Evolutionary conservation across 208 protist genomes (phyloP), one percentile per base, ranked within the genome.

Genomic region (Blastocrithidia nonstop): DNA sequence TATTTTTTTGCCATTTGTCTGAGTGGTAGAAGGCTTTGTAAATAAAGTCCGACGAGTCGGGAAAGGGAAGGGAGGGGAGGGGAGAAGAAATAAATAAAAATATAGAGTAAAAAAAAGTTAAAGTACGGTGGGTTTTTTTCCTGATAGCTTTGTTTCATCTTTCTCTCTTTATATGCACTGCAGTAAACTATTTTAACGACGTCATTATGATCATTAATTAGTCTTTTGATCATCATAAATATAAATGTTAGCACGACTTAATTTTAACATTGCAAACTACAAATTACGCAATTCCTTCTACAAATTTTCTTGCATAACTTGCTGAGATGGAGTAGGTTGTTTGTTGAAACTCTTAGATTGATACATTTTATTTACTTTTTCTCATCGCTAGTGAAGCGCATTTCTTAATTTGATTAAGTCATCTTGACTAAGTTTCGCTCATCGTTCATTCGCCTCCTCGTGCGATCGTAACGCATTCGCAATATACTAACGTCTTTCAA

Each of bases 261-360:
- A 50, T 53, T 93, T 95, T 29, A 89, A 76, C 66, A 92, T 79
- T 16, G 70, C 80, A 46, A 80, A 84, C 61, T 95, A 84, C 25
- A 95, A 52, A 3, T 80, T 72, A 43, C 76, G 55, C 6, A 95
- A 63, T 44, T 90, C 65, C 36, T 72, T 73, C 48, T 93, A 84
- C 24, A 93, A 20, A 8, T 53, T 47, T 50, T 92, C 85, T 23
- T 91, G 78, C 19, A 80, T 63, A 20, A 63, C 37, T 45, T 81
- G 82, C 55, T 94, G 75, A n/a, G 74, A 89, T 0, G 76, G 75
- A 19, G 85, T 95, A 60, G 93, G 68, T 32, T 95, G 50, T 33
- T 83, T 91, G 42, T 72, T 87, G 66, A 97, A 93, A 17, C 82
- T 80, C 38, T 86, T 78, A 13, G 84, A 83, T 57, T 97, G 93